Base-by-base conservation (phyloP, 176 grass and related monocot genomes). In the Paspalum vaginatum region DNA sequence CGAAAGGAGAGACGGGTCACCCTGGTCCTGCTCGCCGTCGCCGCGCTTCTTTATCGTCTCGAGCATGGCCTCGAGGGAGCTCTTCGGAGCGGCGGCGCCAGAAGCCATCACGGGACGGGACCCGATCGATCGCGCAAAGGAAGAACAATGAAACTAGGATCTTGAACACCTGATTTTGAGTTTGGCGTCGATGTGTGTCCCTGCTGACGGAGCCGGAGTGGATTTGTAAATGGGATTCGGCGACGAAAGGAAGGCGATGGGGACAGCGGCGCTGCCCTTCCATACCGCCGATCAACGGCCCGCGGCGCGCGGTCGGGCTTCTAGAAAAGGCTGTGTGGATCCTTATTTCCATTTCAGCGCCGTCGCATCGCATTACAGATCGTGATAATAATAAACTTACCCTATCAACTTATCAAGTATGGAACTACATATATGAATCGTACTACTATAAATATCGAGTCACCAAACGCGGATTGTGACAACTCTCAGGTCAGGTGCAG, bases 401-500 rank as follows among this genome's bases (percentile, higher is more conserved):
- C 40, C 8, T 9, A n/a, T 61, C 22, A 58, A 24, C n/a, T 24
- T 56, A 10, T 8, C 18, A 16, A 4, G 16, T 60, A 14, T 61
- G 57, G 2, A 58, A 12, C 56, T 13, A 61, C 3, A 6, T 48
- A 27, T 74, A 56, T 49, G 46, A 39, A 41, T 50, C 15, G 44
- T 42, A 0, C 7, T 42, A 0, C 7, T 72, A 72, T 51, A 0
- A 16, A 26, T 60, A 60, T 60, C 57, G 57, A 77, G 48, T 77
- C 16, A 48, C 21, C 41, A 9, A n/a, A 14, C 1, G 14, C 22
- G 0, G 65, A 72, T 53, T 8, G 12, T 4, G 9, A 6, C 44
- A 13, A 70, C 64, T 65, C 9, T n/a, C 17, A 1, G 5, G 1
- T 87, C 64, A 97, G 45, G 55, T 64, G 71, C 95, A 98, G 27